Evolutionary conservation across 352 stramenopile species (phyloP).

Genomic region (Pythium chondricola): DNA sequence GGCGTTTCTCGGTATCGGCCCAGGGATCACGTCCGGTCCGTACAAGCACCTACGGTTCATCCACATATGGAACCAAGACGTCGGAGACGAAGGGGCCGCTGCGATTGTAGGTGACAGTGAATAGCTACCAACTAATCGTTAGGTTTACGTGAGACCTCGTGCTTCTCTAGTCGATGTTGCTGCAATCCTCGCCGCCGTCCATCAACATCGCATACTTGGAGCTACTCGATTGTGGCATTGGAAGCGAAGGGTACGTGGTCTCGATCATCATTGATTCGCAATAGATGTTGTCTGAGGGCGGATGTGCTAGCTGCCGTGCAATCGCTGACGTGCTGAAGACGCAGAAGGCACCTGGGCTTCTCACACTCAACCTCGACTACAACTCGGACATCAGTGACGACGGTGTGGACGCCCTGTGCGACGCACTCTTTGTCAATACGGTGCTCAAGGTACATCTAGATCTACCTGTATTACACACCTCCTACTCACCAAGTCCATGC

Average conservation of each 20-base stretch:
- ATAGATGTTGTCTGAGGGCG: background rate
- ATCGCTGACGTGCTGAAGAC: constrained; percentile 40
- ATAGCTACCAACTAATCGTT: background rate
- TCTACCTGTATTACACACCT: background rate
- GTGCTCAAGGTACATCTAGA: constrained; percentile 45
- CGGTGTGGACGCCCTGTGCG: constrained; percentile 44
- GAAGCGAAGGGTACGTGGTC: constrained; percentile 30
- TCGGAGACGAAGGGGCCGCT: constrained; percentile 63
- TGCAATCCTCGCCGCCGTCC: constrained; percentile 31
- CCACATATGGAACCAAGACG: constrained; percentile 76
- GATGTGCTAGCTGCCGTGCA: constrained; percentile 35
- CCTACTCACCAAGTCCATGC: background rate
- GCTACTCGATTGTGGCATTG: constrained; percentile 72
- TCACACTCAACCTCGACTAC: constrained; percentile 74
- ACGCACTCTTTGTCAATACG: constrained; percentile 64
- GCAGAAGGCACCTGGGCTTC: constrained; percentile 49
- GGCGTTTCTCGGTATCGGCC: constrained; percentile 59
- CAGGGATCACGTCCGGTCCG: constrained; percentile 50
- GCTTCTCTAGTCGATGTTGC: constrained; percentile 29
- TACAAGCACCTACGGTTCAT: constrained; percentile 71
- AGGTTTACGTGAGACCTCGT: background rate
- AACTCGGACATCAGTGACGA: constrained; percentile 56
- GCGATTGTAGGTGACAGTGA: constrained; percentile 40
- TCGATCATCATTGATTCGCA: background rate
- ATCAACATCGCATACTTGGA: constrained; percentile 77